Conservation (phyloP, 257 asterid species). For the Nicotiana undulata region DNA sequence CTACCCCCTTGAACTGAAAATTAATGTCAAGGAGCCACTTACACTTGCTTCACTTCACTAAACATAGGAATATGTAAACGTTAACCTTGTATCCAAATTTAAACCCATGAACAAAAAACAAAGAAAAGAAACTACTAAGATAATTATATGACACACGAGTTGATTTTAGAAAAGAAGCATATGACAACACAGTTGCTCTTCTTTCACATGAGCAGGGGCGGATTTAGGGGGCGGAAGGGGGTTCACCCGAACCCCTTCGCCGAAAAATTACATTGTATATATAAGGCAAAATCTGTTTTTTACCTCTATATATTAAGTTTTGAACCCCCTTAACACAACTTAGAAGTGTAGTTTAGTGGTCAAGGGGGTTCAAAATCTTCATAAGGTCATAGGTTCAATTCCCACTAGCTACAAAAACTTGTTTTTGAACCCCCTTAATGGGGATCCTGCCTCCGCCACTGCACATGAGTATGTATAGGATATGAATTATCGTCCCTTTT, state of each 20-base stretch:
- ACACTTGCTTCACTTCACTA: neutral
- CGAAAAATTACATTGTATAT: too few relatives aligned
- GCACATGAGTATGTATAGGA: neutral
- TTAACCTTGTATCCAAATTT: neutral
- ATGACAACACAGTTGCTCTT: neutral
- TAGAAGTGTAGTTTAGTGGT: too few relatives aligned
- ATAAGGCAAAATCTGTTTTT: too few relatives aligned
- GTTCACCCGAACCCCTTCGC: too few relatives aligned
- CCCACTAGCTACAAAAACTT: too few relatives aligned
- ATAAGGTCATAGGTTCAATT: too few relatives aligned
- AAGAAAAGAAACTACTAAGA: neutral
- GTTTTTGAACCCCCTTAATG: too few relatives aligned
- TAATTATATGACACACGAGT: neutral
- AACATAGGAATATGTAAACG: neutral
- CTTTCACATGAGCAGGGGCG: neutral
- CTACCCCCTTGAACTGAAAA: neutral
- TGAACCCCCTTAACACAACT: too few relatives aligned
- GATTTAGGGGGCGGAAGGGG: too few relatives aligned
- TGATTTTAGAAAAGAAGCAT: neutral
- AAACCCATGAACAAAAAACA: neutral
- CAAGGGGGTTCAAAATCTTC: too few relatives aligned
- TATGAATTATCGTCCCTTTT: neutral
- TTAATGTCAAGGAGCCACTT: neutral
- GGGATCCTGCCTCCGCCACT: too few relatives aligned
- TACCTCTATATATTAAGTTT: too few relatives aligned